Base-by-base conservation (phyloP, 352 stramenopile genomes). In the Phytophthora syringae region DNA sequence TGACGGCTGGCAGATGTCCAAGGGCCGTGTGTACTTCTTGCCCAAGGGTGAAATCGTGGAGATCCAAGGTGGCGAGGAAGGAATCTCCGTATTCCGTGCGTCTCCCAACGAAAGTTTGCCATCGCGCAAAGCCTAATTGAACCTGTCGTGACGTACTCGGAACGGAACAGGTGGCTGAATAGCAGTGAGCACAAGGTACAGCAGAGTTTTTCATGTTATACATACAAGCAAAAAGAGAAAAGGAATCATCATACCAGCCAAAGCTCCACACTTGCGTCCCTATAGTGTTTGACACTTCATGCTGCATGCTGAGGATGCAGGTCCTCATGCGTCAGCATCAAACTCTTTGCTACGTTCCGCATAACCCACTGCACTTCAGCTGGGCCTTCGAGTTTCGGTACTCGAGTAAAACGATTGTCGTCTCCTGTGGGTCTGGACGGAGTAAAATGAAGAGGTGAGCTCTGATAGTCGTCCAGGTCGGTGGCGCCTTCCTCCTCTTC, bases 301-400 rank as follows among this genome's bases (percentile, higher is more conserved):
- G 70, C 47, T 48, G 59, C 56, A 49, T 68, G 47, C 18, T 45
- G 60, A 1, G 55, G 52, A 36, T 74, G 45, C 18, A 77, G n/a
- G 13, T 85, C 78, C 5, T 90, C 77, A 54, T 64, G 69, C 54
- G 77, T 90, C 57, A 89, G 68, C 64, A 88, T 72, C 9, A 92
- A 62, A 44, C 84, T 92, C 55, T 90, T 78, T 2, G 80, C 81
- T 7, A 90, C 81, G 15, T 88, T 91, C 5, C 73, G 72, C 72
- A 93, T 91, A 44, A 93, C 84, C 84, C 78, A 91, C 52, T 87
- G 79, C 24, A 91, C 84, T 50, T 93, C 84, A 1, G 70, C 74
- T 1, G 82, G 74, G 22, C 65, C 61, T 51, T 70, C 58, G 28
- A 78, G 55, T 43, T 74, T 75, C 25, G 53, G 54, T 43, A 59